Evolutionary conservation across 1,139 yeast genomes (phyloP), one percentile per base, ranked within the genome.

Genomic region (Geotrichum reessii): DNA sequence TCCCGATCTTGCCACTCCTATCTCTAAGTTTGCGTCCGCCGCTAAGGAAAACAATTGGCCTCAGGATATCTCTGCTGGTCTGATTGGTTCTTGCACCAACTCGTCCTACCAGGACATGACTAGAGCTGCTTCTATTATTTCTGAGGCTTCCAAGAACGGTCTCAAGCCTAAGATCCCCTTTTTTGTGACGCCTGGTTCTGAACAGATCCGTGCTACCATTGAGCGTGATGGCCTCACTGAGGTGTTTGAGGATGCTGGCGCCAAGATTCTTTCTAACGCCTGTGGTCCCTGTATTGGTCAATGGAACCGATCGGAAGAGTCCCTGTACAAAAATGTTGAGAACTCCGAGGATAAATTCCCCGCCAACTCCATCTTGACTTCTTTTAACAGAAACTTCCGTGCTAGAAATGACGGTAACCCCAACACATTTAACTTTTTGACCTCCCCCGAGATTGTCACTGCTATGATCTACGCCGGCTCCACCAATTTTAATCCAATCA

Each of bases 271-370:
- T 64, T 97, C 98, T 50, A 93, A 93, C 71, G 99, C 99, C 17
- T 93, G 99, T 79, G 99, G 99, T 61, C 99, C 98, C 64, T 93
- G 99, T 79, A 93, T 93, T 69, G 99, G 99, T 57, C 98, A 93
- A 78, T 93, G 99, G 99, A 97, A 91, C 72, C 85, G 99, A 76
- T 64, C 70, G 47, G 69, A 65, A 19, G 42, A 37, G 42, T 12
- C 42, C n/a, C 48, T 56, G 14, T 59, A 59, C 58, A 28, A 28
- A 19, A 97, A 97, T 79, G 97, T 90, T 75, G 90, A 89, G 84
- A 53, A 49, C 28, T 31, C 78, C 63, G 80, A 86, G 55, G 79
- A 86, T 56, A 86, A 86, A 73, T 82, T 81, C 58, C 82, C 87
- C 8, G 79, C 83, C 56, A 92, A 92, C 71, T 90, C 97, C 57